Evolutionary conservation across 2,329 filamentous ascomycete species (phyloP), one percentile per base, ranked within the genome.

Genomic region (Exophiala bonariae): DNA sequence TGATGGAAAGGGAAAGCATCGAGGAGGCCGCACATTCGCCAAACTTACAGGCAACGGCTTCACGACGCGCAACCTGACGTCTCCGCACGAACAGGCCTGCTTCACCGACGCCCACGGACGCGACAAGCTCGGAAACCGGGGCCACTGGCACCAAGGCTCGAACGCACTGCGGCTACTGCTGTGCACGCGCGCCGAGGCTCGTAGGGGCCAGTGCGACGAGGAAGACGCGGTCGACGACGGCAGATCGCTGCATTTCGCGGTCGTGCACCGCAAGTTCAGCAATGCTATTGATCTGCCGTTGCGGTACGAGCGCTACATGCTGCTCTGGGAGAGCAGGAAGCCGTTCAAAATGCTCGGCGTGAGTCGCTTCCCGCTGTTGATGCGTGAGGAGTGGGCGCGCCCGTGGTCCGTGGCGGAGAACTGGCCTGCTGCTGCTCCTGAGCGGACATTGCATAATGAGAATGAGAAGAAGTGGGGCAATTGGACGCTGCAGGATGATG

Each of bases 61-160:
- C 49, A 66, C 61, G 7, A 65, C 61, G 13, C 50, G 56, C 7
- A 66, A 65, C 44, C 54, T 66, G 3, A 65, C 63, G 8, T 57
- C 59, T 40, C 55, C 55, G 3, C n/a, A 47, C n/a, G 63, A 66
- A 44, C 38, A 45, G 11, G 36, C 60, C 14, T 66, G 63, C 47
- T 57, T 65, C 30, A 31, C 47, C 19, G 46, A 47, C 18, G 47
- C 37, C 4, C 48, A 56, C 17, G 41, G 48, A 30, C 28, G 43
- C 13, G 53, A 58, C 41, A 40, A 33, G 3, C 34, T 52, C n/a
- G 55, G 58, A 31, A 53, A 53, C 28, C 46, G 32, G 11, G 61
- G 60, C 14, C 60, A 62, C 35, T 70, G 65, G 66, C 67, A 70
- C 47, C 67, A 70, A 58, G 61, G 65, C 3, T 68, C 65, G n/a